Base-by-base conservation (phyloP, 331 rosid genomes). In the Malus hybrid region DNA sequence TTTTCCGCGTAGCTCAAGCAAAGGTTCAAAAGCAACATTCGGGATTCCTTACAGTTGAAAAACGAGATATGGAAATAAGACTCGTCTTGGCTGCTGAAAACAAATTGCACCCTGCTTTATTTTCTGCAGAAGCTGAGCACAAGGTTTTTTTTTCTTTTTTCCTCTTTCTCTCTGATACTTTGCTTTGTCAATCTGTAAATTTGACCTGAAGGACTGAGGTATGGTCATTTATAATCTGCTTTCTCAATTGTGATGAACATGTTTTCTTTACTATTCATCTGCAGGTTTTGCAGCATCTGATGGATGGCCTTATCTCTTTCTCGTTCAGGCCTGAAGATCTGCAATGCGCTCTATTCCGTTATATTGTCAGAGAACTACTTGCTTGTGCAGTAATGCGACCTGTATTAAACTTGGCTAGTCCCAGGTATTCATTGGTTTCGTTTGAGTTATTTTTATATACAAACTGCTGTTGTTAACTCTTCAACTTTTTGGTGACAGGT, bases 341-440 rank as follows among this genome's bases (percentile, higher is more conserved):
- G 87, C 89, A 84, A 76, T 95, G 99, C 84, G 79, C 88, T 83
- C 88, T 85, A 88, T 95, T 95, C 52, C 96, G 93, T 70, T 92
- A 70, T 80, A 81, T 86, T 34, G 86, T 73, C n/a, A 90, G 97
- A 88, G 97, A 95, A 87, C 97, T 95, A 83, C 97, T 95, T 76
- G 93, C 99, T 76, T 89, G 96, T 92, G 90, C 97, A 80, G 97
- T 92, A 70, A 86, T 95, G 81, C 88, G 99, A 56, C 97, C 99
- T 61, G 87, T 95, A 75, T 64, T 95, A 59, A 92, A 95, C 67
- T 82, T 95, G 36, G 99, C 97, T 55, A 92, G 75, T 87, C 99
- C 99, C 67, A 88, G 96, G 99, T 92, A 78, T 73, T 67, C 52
- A 11, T 76, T 75, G 64, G 13, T 71, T 69, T 73, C 29, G 63